These are phyloP conservation scores for Trametes cubensis DNA, from an alignment of 768 basidiomycete species.

Conservation along the genomic window DNA sequence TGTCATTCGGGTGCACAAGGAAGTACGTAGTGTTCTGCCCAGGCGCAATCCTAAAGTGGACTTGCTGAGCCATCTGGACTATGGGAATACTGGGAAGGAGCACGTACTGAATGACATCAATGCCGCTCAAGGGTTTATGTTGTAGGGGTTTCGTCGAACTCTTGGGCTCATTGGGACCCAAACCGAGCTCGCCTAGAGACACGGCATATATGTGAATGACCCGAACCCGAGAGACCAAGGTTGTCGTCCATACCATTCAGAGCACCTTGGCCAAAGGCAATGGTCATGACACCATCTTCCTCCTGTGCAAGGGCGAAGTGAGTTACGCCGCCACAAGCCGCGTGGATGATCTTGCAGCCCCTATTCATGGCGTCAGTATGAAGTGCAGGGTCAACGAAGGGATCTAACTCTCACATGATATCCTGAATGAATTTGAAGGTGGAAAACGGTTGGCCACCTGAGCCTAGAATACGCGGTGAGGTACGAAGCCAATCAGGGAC, in stretches of 20 bases:
- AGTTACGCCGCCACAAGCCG: conserved; percentile 83
- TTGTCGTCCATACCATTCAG: conserved; percentile 59
- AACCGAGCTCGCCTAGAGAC: conserved; percentile 69
- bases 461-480: conserved; percentile 50
- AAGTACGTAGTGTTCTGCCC: conserved; percentile 88
- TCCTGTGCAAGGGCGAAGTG: conserved; percentile 81
- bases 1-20: conserved; percentile 74
- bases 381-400: background rate
- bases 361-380: conserved; percentile 38
- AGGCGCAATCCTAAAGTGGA: conserved; percentile 64
- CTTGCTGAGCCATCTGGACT: background rate
- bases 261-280: conserved; percentile 87
- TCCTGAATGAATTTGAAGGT: conserved; percentile 87
- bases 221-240: background rate
- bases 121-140: conserved; percentile 69
- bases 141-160: conserved; percentile 82
- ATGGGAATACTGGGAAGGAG: background rate
- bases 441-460: conserved; percentile 87
- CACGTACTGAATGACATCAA: conserved; percentile 79
- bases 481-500: background rate
- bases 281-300: conserved; percentile 76
- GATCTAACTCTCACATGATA: conserved; percentile 60
- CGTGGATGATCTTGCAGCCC: conserved; percentile 75
- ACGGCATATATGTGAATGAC: no score
- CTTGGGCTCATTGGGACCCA: conserved; percentile 81